phyloP scores from a whole-genome alignment of 495 filamentous ascomycete genomes.

The Xylaria telfairii region DNA sequence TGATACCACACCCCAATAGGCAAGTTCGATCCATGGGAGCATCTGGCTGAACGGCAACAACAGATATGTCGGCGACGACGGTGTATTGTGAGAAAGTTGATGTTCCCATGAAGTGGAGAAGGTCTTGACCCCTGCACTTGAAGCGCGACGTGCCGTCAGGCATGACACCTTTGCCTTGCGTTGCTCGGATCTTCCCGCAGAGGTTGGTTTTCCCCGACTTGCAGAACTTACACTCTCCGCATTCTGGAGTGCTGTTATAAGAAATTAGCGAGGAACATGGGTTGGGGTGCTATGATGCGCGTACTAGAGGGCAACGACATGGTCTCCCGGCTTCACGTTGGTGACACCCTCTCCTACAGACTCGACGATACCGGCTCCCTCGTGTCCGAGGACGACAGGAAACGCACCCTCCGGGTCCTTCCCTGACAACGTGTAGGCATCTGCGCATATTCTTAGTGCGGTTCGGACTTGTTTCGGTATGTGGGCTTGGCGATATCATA shows the following conservation, averaged over 20 bases:
- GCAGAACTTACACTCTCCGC: slow-evolving; percentile 98
- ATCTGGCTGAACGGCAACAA: slow-evolving; percentile 87
- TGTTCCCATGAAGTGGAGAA: slow-evolving; percentile 99
- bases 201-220: slow-evolving; percentile 99
- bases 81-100: slow-evolving; percentile 99
- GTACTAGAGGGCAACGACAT: slow-evolving; percentile 96
- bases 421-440: slow-evolving; percentile 97
- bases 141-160: slow-evolving; percentile 97
- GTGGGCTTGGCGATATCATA: slow-evolving; percentile 48
- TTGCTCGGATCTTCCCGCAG: slow-evolving; percentile 98
- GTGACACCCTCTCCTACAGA: slow-evolving; percentile 96
- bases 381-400: slow-evolving; percentile 94
- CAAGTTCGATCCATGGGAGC: slow-evolving; percentile 97
- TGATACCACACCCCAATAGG: slow-evolving; percentile 96
- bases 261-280: not conserved
- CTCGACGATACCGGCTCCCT: slow-evolving; percentile 96
- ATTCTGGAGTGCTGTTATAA: slow-evolving; percentile 83
- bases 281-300: slow-evolving; percentile 27
- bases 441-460: slow-evolving; percentile 50
- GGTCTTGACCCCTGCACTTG: slow-evolving; percentile 87
- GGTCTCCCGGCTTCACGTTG: slow-evolving; percentile 87
- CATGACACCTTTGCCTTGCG: slow-evolving; percentile 95
- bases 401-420: slow-evolving; percentile 99
- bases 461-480: slow-evolving; percentile 35
- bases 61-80: slow-evolving; percentile 97